Evolutionary conservation across 2,329 filamentous ascomycete genomes (phyloP), one percentile per base, ranked within the genome.

Genomic region (Clonostachys chloroleuca): DNA sequence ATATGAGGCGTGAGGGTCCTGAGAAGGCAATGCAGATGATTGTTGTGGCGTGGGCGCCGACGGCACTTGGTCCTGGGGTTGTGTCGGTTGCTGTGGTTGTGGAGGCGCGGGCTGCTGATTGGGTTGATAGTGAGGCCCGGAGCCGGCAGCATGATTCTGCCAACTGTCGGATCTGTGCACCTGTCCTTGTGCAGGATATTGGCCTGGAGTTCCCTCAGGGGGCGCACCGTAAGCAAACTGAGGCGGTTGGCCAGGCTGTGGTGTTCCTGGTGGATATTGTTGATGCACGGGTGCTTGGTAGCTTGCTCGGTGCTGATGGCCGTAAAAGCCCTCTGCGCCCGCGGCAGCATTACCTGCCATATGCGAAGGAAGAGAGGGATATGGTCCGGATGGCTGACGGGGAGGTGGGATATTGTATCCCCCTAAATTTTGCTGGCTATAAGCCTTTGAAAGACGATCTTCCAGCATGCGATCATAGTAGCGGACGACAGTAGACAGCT

Each of bases 381-480:
- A 96, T 13, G 87, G 77, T 45, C 75, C 79, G 6, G 80, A 64
- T 10, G 79, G 67, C 56, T 70, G 81, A 34, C 72, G 73, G 43
- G 63, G 66, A 35, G 73, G 69, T 16, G 80, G 75, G 12, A 81
- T 64, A 50, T 71, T 78, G 54, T 90, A 90, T 3, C 80, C 78
- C 12, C 84, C 79, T 17, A 90, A 70, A 40, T 69, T 84, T 57
- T 92, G 87, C 59, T 95, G 89, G 53, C 84, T 87, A 63, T 97
- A 97, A 2, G 94, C 92, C 64, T 87, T 95, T 9, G 91, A 95
- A 24, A 99, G 75, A 37, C 94, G 84, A 53, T 99, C 94, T 67
- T 99, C 94, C 14, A 99, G 78, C 94, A 99, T 97, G 39, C 91
- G 84, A 65, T 99, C 94, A 62, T 99, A 99, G 63, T 97, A 97